These are phyloP conservation scores for Plasmodium gaboni DNA, from an alignment of 169 alveolate species.

Conservation along the genomic window DNA sequence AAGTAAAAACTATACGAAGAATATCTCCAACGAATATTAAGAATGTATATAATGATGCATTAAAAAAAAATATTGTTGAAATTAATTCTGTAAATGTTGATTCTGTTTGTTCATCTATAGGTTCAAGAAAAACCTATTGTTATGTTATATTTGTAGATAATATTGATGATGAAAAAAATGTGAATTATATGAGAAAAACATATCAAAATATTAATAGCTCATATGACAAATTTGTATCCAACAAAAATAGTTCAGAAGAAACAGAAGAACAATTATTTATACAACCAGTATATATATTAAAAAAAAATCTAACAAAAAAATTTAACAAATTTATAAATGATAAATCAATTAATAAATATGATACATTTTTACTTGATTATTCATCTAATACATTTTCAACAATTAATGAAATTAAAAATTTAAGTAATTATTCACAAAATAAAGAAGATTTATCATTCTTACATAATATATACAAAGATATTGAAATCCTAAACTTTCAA, in stretches of 20 bases:
- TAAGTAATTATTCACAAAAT: slow-evolving; percentile 59
- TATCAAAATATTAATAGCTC: slow-evolving; percentile 62
- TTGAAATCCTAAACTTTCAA: slow-evolving; percentile 57
- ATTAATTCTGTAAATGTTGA: slow-evolving; percentile 45
- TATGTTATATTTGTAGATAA: slow-evolving; percentile 48
- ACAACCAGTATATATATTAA: slow-evolving; percentile 62
- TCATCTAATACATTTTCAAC: slow-evolving; percentile 50
- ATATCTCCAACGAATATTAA: slow-evolving; percentile 54
- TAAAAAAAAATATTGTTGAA: slow-evolving; percentile 40
- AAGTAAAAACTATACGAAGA: slow-evolving; percentile 52
- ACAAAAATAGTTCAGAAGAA: slow-evolving; percentile 23
- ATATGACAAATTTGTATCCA: slow-evolving; percentile 9
- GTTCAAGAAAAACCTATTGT: slow-evolving; percentile 62
- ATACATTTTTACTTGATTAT: slow-evolving; percentile 55
- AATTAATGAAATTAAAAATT: slow-evolving; percentile 57
- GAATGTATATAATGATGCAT: slow-evolving; percentile 57
- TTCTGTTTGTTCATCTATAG: slow-evolving; percentile 48
- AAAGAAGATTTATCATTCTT: slow-evolving; percentile 50
- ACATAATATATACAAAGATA: slow-evolving; percentile 63
- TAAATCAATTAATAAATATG: slow-evolving; percentile 26
- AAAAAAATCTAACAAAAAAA: slow-evolving; percentile 24
- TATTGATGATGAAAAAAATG: slow-evolving; percentile 6
- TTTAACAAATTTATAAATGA: slow-evolving; percentile 51
- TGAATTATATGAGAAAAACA: slow-evolving; percentile 25
- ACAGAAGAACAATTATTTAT: slow-evolving; percentile 46